Conservation (phyloP, 2,329 filamentous ascomycete genomes). For the Samsoniella hepiali region DNA sequence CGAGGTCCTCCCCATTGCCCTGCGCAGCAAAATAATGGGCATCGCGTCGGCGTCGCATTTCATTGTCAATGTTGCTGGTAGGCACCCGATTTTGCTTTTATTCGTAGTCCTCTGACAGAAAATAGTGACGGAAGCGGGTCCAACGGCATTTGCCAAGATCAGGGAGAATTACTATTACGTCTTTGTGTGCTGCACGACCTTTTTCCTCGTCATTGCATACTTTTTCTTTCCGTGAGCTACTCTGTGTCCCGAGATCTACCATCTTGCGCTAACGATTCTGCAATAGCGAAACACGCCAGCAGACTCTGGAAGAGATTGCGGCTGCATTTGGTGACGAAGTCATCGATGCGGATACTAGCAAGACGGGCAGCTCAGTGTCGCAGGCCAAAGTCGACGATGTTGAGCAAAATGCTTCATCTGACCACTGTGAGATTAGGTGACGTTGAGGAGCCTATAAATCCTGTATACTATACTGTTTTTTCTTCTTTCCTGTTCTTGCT, state of each 20-base stretch:
- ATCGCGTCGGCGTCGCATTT: conserved; percentile 52
- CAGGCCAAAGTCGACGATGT: not conserved
- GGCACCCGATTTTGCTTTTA: not conserved
- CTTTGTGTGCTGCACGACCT: conserved; percentile 49
- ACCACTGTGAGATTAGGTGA: not conserved
- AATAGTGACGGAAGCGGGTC: conserved; percentile 51
- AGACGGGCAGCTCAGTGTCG: not conserved
- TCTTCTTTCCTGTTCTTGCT: not conserved
- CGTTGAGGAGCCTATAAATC: not conserved
- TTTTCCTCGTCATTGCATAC: conserved; percentile 51
- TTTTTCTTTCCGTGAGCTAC: conserved; percentile 46
- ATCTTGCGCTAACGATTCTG: not conserved
- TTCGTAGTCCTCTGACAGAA: not conserved
- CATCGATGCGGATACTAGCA: conserved; percentile 24
- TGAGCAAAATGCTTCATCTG: not conserved
- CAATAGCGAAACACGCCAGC: conserved; percentile 41
- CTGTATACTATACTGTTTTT: not conserved
- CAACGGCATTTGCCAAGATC: conserved; percentile 54
- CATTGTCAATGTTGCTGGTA: conserved; percentile 46
- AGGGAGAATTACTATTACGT: conserved; percentile 60
- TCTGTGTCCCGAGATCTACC: not conserved
- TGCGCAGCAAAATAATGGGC: conserved; percentile 55
- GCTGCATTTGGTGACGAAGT: conserved; percentile 47
- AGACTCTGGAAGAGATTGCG: conserved; percentile 47
- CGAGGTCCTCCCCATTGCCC: conserved; percentile 50